Base-by-base conservation (phyloP, 345 rosid species). In the Toxicodendron radicans region DNA sequence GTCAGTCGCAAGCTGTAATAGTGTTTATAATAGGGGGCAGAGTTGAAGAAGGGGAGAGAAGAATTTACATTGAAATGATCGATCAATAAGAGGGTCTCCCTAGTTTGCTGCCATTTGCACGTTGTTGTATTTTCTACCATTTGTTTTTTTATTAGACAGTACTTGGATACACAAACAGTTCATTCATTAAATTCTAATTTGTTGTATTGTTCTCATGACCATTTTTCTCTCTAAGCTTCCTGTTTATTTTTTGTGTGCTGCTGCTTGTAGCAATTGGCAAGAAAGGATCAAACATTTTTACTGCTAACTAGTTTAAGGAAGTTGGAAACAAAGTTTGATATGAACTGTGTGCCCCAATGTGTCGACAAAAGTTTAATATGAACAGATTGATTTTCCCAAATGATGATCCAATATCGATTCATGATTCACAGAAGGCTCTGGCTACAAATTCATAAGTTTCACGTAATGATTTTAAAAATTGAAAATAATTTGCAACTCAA, bases 21-120 rank as follows among this genome's bases (percentile, higher is more conserved):
- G 69, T 45, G 58, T 83, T 81, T 76, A 75, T 74, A 70, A 73
- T 72, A 38, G 43, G 73, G 66, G 82, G 76, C 76, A 70, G 84
- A 66, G 56, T 59, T 54, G 76, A 79, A 75, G 75, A 7, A 51
- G 48, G 53, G 60, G 63, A 43, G 72, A 21, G 66, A 10, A 62
- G 81, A 73, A 61, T 77, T 84, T 49, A 53, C 51, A 14, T 60
- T 75, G 62, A 35, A 58, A 41, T 57, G 13, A 69, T 38, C 9
- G 66, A 71, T 71, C 23, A 57, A 35, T 61, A 49, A 60, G 62
- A 74, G 66, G 72, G 71, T 18, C 79, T 77, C 49, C 71, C 73
- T 62, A 53, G 35, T 38, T 41, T 20, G 64, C 80, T 76, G 76
- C 80, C 76, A 66, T 58, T 73, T 35, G 70, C 79, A 73, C 54